A percentile compares a stretch with the other conserved stretches of the same genome.
These are phyloP conservation scores for Boletus vermiculosoides DNA, from an alignment of 768 basidiomycete species.

Conservation along the genomic window DNA sequence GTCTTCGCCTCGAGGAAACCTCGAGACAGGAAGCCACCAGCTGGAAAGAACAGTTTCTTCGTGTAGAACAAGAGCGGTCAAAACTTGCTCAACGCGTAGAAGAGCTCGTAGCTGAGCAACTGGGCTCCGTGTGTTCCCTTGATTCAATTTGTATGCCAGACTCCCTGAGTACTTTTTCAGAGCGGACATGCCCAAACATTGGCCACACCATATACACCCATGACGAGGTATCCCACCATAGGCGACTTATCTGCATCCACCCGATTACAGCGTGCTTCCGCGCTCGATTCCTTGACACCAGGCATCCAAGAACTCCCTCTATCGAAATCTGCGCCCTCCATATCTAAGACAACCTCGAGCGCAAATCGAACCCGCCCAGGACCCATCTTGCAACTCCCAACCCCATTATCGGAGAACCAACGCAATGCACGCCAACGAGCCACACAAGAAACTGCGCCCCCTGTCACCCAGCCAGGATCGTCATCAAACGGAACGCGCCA, in stretches of 20 bases:
- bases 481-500: slow-evolving; percentile 19
- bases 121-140: slow-evolving; percentile 38
- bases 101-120: slow-evolving; percentile 53
- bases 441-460: slow-evolving; percentile 3
- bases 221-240: slow-evolving; percentile 22
- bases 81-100: slow-evolving; percentile 56
- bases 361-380: slow-evolving; percentile 11
- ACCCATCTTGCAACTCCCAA: slow-evolving; percentile 25
- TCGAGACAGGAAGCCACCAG: slow-evolving; percentile 53
- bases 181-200: slow-evolving; percentile 14
- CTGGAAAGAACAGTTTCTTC: slow-evolving; percentile 79
- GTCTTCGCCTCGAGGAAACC: slow-evolving; percentile 45
- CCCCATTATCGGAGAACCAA: slow-evolving; percentile 33
- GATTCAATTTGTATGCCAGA: neutral
- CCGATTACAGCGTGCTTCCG: slow-evolving; percentile 15
- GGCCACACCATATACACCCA: slow-evolving; percentile 35
- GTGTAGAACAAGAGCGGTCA: slow-evolving; percentile 68
- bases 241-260: slow-evolving; percentile 33
- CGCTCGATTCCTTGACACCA: slow-evolving; percentile 21
- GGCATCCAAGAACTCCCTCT: slow-evolving; percentile 32
- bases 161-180: slow-evolving; percentile 11
- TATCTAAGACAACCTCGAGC: slow-evolving; percentile 24
- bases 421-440: slow-evolving; percentile 24
- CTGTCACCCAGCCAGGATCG: slow-evolving; percentile 5
- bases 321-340: slow-evolving; percentile 30